A percentile compares a stretch with the other conserved stretches of the same genome.
phyloP scores from a whole-genome alignment of 805 yeast species.

The Saccharomycopsis synnaedendra region DNA sequence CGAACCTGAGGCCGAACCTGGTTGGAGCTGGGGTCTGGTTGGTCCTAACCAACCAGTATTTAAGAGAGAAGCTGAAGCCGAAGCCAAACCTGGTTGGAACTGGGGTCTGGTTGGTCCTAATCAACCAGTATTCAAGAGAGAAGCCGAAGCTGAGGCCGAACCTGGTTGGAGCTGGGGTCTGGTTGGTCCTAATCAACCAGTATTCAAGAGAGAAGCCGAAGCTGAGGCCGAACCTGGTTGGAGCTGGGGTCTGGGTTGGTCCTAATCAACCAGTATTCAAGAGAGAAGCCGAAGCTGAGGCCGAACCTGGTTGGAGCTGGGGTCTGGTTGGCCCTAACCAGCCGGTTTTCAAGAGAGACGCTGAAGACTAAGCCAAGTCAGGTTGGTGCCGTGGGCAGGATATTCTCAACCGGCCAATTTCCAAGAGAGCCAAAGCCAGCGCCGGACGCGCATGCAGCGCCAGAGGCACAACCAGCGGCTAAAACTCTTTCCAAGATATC shows the following conservation, averaged over 20 bases:
- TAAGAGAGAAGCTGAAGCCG: conserved; percentile 7
- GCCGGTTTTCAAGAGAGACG: conserved; percentile 4
- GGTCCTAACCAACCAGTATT: conserved; percentile 11
- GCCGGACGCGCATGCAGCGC: no score
- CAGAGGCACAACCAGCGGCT: no score
- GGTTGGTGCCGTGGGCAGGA: no score
- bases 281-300: conserved; percentile 12
- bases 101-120: conserved; percentile 5
- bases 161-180: conserved; percentile 5
- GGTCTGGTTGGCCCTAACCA: conserved; percentile 3
- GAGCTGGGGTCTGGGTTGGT: no score
- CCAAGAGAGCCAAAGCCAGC: no score
- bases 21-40: conserved; percentile 2
- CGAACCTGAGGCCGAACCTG: conserved; percentile 8
- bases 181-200: conserved; percentile 8
- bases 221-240: no score
- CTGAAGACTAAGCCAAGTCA: no score
- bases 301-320: conserved; percentile 7
- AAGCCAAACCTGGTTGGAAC: conserved; percentile 1
- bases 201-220: conserved; percentile 2
- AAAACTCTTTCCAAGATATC: no score
- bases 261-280: no score
- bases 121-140: conserved; percentile 14
- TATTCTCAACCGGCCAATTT: no score
- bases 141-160: conserved; percentile 9